Conservation (phyloP, 2,329 filamentous ascomycete genomes). For the Fusarium praegraminearum region DNA sequence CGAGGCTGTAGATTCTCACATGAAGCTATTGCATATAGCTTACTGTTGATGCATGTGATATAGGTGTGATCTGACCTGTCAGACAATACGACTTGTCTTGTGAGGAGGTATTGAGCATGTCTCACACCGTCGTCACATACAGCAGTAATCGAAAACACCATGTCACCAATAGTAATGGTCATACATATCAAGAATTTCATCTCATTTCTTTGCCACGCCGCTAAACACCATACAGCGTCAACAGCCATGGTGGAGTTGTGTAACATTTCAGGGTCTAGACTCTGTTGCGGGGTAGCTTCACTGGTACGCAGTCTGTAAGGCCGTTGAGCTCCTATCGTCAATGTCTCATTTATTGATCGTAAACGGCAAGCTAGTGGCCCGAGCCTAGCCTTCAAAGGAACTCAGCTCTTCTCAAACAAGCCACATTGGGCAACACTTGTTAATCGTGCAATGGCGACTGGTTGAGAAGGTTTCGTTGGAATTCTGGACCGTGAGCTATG, state of each 20-base stretch:
- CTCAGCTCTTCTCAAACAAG: background rate
- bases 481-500: background rate
- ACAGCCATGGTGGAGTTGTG: background rate
- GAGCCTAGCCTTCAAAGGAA: background rate
- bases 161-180: background rate
- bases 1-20: background rate
- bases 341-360: background rate
- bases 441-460: background rate
- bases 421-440: background rate
- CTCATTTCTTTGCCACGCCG: background rate
- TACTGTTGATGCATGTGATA: background rate
- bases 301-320: background rate
- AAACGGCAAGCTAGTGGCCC: background rate
- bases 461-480: background rate
- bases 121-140: background rate
- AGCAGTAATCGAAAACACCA: fast-evolving
- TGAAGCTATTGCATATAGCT: background rate
- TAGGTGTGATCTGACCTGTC: background rate
- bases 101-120: background rate
- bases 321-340: background rate
- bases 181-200: background rate
- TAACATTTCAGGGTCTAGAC: background rate
- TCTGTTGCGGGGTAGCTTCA: background rate
- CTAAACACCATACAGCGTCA: background rate
- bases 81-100: background rate